Evolutionary conservation across 1,284 basidiomycete genomes (phyloP).

Genomic region (Xanthoconium separans): DNA sequence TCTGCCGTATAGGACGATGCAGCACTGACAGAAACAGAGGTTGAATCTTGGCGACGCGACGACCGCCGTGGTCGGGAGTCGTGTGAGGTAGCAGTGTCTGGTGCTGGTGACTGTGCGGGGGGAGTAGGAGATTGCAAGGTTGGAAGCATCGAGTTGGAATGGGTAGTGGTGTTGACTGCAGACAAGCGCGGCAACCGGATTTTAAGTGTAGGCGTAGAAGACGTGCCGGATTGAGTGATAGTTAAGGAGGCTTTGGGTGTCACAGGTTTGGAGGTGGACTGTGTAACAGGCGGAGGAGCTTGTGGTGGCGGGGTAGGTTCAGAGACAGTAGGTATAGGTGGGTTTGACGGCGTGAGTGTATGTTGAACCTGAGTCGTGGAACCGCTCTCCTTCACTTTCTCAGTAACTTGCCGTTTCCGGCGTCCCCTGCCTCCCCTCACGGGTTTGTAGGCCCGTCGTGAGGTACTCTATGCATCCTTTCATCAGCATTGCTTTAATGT

Average conservation of each 20-base stretch:
- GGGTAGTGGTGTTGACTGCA: slow-evolving; percentile 28
- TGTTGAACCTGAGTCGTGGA: slow-evolving; percentile 6
- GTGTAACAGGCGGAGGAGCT: slow-evolving; percentile 11
- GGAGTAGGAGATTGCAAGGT: slow-evolving; percentile 25
- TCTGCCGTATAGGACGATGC: slow-evolving; percentile 33
- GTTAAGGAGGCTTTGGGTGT: slow-evolving; percentile 36
- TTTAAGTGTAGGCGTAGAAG: slow-evolving; percentile 35
- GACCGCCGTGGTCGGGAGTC: slow-evolving; percentile 32
- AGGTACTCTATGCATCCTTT: slow-evolving; percentile 10
- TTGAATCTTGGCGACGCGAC: slow-evolving; percentile 30
- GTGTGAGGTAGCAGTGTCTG: slow-evolving; percentile 18
- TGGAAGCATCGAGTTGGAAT: slow-evolving; percentile 20
- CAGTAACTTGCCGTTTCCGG: slow-evolving; percentile 20
- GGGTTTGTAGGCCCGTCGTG: slow-evolving; percentile 15
- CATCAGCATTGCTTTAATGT: slow-evolving; percentile 5
- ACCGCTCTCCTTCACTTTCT: slow-evolving; percentile 17
- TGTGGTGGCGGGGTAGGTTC: slow-evolving; percentile 12
- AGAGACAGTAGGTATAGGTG: slow-evolving; percentile 16
- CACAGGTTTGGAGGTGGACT: slow-evolving; percentile 22
- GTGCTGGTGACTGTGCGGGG: slow-evolving; percentile 23
- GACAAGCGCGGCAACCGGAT: slow-evolving; percentile 33
- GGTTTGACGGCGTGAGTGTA: slow-evolving; percentile 10
- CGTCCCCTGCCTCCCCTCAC: slow-evolving; percentile 20
- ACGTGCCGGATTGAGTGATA: slow-evolving; percentile 34
- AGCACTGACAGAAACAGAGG: slow-evolving; percentile 33